Evolutionary conservation across 2,329 filamentous ascomycete species (phyloP).

Genomic region (Sclerotinia sclerotiorum): DNA sequence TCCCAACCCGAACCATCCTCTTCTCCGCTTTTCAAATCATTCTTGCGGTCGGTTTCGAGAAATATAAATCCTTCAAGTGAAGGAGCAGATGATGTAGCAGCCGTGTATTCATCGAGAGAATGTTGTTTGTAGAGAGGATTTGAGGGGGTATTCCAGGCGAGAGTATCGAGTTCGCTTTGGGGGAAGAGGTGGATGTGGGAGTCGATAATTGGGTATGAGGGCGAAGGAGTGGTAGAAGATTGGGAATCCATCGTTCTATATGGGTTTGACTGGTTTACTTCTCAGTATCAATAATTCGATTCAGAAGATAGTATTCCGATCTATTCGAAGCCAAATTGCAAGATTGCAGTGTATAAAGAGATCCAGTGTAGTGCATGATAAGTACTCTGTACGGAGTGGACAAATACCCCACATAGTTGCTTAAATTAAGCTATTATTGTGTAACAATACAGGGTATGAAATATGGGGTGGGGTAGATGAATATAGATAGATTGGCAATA

Average conservation of each 20-base stretch:
- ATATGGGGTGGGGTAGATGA: no score
- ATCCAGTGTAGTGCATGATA: neutral
- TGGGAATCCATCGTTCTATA: conserved; percentile 32
- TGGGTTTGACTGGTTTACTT: neutral
- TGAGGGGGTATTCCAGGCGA: conserved; percentile 66
- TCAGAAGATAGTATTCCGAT: neutral
- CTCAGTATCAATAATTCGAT: neutral
- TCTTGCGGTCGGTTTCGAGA: conserved; percentile 76
- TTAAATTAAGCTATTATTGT: neutral
- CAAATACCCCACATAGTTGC: neutral
- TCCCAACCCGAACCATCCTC: conserved; percentile 59
- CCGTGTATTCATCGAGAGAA: conserved; percentile 37
- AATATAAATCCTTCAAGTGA: conserved; percentile 72
- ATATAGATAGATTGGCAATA: neutral
- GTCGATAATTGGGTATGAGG: conserved; percentile 66
- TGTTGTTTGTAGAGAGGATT: conserved; percentile 50
- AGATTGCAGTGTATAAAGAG: neutral
- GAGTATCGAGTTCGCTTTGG: conserved; percentile 59
- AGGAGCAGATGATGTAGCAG: conserved; percentile 37
- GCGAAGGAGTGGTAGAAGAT: neutral
- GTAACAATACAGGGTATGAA: neutral
- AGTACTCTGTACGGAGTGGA: neutral
- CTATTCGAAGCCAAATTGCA: neutral
- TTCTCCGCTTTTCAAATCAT: conserved; percentile 52
- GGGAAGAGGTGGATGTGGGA: conserved; percentile 91